Percentiles rank a stretch among this genome's conserved stretches.
These are phyloP conservation scores for Ophiosphaerella narmari DNA, from an alignment of 2,329 filamentous ascomycete species.

Conservation along the genomic window DNA sequence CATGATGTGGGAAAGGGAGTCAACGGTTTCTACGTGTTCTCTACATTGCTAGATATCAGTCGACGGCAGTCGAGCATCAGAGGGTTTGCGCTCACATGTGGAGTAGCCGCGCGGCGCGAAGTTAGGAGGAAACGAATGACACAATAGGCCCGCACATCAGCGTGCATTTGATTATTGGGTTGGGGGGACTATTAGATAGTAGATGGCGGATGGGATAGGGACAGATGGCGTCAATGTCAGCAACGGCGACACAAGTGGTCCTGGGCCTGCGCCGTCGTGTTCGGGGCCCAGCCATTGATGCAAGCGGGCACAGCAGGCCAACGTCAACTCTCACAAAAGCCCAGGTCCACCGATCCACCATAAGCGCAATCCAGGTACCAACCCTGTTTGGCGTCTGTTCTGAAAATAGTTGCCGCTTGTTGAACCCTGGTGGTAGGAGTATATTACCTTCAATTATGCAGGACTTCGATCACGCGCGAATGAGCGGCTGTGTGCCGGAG, in stretches of 20 bases:
- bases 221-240: no score
- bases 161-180: background rate
- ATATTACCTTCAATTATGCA: no score
- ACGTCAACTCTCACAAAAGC: background rate
- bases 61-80: slow-evolving; percentile 2
- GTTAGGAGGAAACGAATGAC: background rate
- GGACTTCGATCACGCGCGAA: no score
- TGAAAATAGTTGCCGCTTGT: no score
- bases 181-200: no score
- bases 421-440: no score
- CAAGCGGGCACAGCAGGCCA: background rate
- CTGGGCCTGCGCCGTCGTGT: slow-evolving; percentile 2
- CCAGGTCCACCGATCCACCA: background rate
- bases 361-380: background rate
- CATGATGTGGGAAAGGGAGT: slow-evolving; percentile 20
- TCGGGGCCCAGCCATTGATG: slow-evolving; percentile 1
- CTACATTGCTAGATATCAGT: slow-evolving; percentile 1
- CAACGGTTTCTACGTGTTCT: background rate
- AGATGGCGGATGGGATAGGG: no score
- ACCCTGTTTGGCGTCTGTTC: no score
- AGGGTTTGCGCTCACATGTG: slow-evolving; percentile 12
- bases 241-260: background rate
- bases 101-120: slow-evolving; percentile 18
- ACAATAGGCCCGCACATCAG: background rate
- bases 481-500: no score